Evolutionary conservation across 768 basidiomycete genomes (phyloP), one percentile per base, ranked within the genome.

Genomic region (Pisolithus tinctorius): DNA sequence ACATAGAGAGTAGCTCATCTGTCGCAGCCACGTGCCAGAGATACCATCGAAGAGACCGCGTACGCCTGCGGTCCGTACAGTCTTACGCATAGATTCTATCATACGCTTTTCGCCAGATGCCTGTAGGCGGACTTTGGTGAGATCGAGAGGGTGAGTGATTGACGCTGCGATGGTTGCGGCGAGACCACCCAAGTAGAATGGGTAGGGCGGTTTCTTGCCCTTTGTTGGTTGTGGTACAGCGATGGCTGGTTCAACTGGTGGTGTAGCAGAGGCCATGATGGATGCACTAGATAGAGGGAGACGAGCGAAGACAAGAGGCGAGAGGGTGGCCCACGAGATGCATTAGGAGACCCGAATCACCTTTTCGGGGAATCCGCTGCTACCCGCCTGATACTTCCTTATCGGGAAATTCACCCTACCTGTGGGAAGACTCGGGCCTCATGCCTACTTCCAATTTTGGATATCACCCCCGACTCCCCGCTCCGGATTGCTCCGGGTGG

Each of bases 71-170:
- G 85, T 88, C 63, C 78, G 74, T 50, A 91, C 74, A 0, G 92
- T 94, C 77, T 93, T 93, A 66, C 76, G 74, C 6, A 95, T 75
- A 55, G 85, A 88, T 63, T 82, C 71, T 64, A 93, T 71, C 92
- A 95, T 93, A 49, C 86, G 79, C 69, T 91, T 93, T 72, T 94
- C 92, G 39, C 90, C 92, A 1, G 89, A 88, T 4, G 92, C 91
- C 67, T 95, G 92, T 53, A 95, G 72, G 49, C 92, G 80, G 64
- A 93, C 89, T 76, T 94, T 94, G 25, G 92, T 94, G 50, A 94
- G 75, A 73, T 93, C 89, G 45, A 93, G 72, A 27, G 90, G 89
- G 65, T 92, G 89, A 2, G 89, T 92, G 52, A 91, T 83, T 34
- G 84, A 87, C n/a, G 89, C 89, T 11, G 89, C 89, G 52, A 91